Evolutionary conservation across 192 early-diverging fungal species (phyloP).

Genomic region (Entomortierella parvispora): DNA sequence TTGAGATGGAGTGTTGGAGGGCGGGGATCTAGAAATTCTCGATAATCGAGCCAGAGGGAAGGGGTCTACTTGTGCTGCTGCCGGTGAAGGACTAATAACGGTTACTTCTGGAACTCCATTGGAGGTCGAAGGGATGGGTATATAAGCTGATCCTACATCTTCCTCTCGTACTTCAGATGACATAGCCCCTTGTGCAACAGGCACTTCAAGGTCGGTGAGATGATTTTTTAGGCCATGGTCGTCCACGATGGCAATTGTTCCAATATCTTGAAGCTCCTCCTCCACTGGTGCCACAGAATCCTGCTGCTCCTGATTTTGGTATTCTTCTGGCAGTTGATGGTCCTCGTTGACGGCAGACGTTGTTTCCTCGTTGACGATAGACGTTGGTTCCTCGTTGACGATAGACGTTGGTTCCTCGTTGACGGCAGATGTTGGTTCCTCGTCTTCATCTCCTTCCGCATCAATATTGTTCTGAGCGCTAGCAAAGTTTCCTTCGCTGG

Average conservation of each 20-base stretch:
- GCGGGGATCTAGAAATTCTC: slow-evolving; percentile 10
- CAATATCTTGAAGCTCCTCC: too few relatives aligned
- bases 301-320: too few relatives aligned
- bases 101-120: slow-evolving; percentile 8
- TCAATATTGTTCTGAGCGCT: slow-evolving; percentile 9
- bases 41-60: slow-evolving; percentile 44
- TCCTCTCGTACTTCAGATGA: neutral
- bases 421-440: too few relatives aligned
- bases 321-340: too few relatives aligned
- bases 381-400: too few relatives aligned
- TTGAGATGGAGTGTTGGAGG: neutral
- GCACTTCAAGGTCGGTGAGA: neutral
- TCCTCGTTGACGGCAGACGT: too few relatives aligned
- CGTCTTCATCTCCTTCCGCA: neutral
- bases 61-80: slow-evolving; percentile 7
- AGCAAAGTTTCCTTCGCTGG: slow-evolving; percentile 9
- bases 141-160: neutral
- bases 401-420: too few relatives aligned
- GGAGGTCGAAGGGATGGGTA: slow-evolving; percentile 13
- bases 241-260: too few relatives aligned
- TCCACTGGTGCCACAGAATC: too few relatives aligned
- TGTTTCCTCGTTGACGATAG: too few relatives aligned
- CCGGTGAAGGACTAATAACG: slow-evolving; percentile 22
- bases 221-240: too few relatives aligned
- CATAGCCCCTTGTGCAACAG: neutral